Percentiles rank a stretch among this genome's conserved stretches.
phyloP scores from a whole-genome alignment of 306 rosid genomes.

The Prunus davidiana region DNA sequence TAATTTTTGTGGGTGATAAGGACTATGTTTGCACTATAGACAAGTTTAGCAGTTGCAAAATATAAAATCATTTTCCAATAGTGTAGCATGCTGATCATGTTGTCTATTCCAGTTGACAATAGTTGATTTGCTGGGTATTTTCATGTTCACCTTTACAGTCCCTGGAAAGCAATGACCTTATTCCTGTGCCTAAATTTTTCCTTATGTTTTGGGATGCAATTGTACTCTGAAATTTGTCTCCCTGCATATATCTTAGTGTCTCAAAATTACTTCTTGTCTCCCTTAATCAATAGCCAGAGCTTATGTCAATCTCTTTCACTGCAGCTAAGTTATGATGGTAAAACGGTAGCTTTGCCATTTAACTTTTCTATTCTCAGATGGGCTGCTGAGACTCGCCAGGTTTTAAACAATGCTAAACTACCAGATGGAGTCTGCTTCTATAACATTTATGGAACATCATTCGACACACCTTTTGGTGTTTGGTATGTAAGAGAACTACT shows the following conservation, averaged over 20 bases:
- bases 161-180: not conserved
- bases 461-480: conserved; percentile 84
- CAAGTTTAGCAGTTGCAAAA: not conserved
- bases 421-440: conserved; percentile 81
- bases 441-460: conserved; percentile 76
- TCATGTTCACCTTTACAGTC: not conserved
- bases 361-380: conserved; percentile 63
- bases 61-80: not conserved
- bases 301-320: conserved; percentile 24
- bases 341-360: conserved; percentile 64
- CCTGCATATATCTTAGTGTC: not conserved
- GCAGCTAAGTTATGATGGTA: conserved; percentile 74
- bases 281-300: conserved; percentile 16
- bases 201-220: not conserved
- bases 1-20: not conserved
- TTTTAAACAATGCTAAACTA: conserved; percentile 51
- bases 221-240: not conserved
- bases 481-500: conserved; percentile 55
- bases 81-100: not conserved
- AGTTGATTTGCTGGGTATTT: not conserved
- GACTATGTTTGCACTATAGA: not conserved
- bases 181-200: not conserved
- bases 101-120: not conserved
- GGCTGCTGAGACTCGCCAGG: conserved; percentile 69
- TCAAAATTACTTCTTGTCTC: not conserved